Evolutionary conservation across 257 asterid species (phyloP).

Genomic region (Lycium ferocissimum): DNA sequence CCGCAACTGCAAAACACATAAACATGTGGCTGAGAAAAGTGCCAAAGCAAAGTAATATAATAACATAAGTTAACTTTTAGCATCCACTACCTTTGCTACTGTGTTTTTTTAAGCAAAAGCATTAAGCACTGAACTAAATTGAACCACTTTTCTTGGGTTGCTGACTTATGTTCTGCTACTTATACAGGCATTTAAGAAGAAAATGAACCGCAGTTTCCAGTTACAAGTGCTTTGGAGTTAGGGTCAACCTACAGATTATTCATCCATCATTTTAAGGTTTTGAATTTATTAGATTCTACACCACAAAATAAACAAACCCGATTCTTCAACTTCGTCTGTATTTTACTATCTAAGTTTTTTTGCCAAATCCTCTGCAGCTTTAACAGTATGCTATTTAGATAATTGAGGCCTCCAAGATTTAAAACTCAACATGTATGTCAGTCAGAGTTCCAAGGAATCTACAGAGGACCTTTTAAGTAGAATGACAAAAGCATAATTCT

Average conservation of each 20-base stretch:
- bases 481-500: not conserved
- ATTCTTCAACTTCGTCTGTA: not conserved
- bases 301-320: not conserved
- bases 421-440: not conserved
- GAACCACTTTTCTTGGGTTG: constrained; percentile 2
- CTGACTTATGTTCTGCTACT: not conserved
- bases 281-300: not conserved
- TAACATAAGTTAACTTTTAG: constrained; percentile 11
- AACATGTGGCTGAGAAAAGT: constrained; percentile 11
- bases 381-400: constrained; percentile 14
- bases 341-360: not conserved
- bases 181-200: not conserved
- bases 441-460: not conserved
- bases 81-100: not conserved
- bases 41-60: not conserved
- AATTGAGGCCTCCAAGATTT: not conserved
- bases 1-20: constrained; percentile 78
- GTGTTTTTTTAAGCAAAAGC: not conserved
- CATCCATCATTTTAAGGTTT: not conserved
- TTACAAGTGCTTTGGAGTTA: not conserved
- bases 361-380: not conserved
- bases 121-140: not conserved
- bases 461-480: not conserved
- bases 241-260: not conserved
- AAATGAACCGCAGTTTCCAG: not conserved